A percentile compares a stretch with the other conserved stretches of the same genome.
phyloP scores from a whole-genome alignment of 352 stramenopile species.

The Albugo laibachii region DNA sequence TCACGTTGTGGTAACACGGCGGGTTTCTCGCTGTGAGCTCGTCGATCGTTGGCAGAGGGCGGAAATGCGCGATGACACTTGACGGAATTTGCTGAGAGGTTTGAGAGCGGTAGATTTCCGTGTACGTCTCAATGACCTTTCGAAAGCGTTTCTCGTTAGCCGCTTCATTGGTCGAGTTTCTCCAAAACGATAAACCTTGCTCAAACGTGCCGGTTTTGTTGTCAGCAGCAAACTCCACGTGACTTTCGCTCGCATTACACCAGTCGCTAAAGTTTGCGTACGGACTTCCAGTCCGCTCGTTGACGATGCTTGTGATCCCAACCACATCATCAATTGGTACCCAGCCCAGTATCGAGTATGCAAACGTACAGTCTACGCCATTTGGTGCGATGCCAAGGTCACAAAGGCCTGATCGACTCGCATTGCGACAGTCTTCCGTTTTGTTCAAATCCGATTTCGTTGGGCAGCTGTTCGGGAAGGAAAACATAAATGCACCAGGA shows the following conservation, averaged over 20 bases:
- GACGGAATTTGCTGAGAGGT: conserved; percentile 17
- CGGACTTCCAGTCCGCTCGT: conserved; percentile 11
- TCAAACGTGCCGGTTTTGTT: conserved; percentile 13
- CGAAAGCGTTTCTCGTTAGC: conserved; percentile 21
- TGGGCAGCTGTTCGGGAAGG: conserved; percentile 54
- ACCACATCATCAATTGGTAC: conserved; percentile 55
- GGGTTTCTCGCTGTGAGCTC: conserved; percentile 26
- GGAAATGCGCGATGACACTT: conserved; percentile 15
- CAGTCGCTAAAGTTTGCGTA: conserved; percentile 55
- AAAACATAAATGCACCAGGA: conserved; percentile 63
- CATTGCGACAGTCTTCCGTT: conserved; percentile 14
- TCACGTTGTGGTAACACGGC: conserved; percentile 39
- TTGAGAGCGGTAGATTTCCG: conserved; percentile 6
- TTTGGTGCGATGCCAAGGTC: conserved; percentile 23
- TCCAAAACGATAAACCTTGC: conserved; percentile 33
- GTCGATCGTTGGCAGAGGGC: conserved; percentile 19
- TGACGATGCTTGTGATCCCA: conserved; percentile 37
- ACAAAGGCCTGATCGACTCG: conserved; percentile 22
- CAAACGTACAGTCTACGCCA: conserved; percentile 41
- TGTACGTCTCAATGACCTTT: conserved; percentile 28
- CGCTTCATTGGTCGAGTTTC: conserved; percentile 21
- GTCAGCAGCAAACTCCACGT: conserved; percentile 34
- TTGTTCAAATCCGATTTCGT: conserved; percentile 19
- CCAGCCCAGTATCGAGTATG: conserved; percentile 50
- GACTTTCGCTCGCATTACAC: conserved; percentile 17